Percentiles rank a stretch among this genome's conserved stretches.
Evolutionary conservation across 2,329 filamentous ascomycete genomes (phyloP).

Genomic region (Drechslera avenae): DNA sequence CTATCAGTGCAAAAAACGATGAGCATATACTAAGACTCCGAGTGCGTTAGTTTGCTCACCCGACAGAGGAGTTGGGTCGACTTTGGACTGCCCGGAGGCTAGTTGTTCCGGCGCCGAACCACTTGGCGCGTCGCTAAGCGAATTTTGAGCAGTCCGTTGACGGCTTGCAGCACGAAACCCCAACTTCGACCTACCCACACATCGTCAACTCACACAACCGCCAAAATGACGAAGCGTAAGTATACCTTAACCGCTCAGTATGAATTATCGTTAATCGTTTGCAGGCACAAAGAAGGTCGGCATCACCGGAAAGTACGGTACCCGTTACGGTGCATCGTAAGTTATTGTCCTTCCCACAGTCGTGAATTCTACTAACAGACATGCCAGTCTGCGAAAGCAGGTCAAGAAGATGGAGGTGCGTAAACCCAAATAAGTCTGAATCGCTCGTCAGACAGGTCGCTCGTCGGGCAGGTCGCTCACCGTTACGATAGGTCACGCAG

Average conservation of each 20-base stretch:
- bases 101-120: slow-evolving; percentile 14
- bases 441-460: slow-evolving; percentile 17
- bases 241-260: slow-evolving; percentile 15
- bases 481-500: slow-evolving; percentile 72
- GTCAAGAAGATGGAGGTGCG: slow-evolving; percentile 94
- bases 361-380: no score
- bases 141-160: slow-evolving; percentile 7
- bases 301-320: slow-evolving; percentile 97
- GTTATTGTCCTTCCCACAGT: no score
- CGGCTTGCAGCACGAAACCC: slow-evolving; percentile 10
- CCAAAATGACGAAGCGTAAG: slow-evolving; percentile 62
- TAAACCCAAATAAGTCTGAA: slow-evolving; percentile 16
- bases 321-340: slow-evolving; percentile 97
- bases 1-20: no score
- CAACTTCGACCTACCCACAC: slow-evolving; percentile 25
- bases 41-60: no score
- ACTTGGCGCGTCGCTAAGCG: slow-evolving; percentile 10
- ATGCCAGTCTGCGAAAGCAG: slow-evolving; percentile 98
- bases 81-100: slow-evolving; percentile 1
- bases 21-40: no score
- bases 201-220: slow-evolving; percentile 32
- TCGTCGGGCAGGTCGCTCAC: slow-evolving; percentile 33
- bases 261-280: slow-evolving; percentile 25
- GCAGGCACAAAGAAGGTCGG: slow-evolving; percentile 70
- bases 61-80: no score